Percentiles rank a stretch among this genome's conserved stretches.
These are phyloP conservation scores for Bauhinia variegata DNA, from an alignment of 306 rosid species.

Conservation along the genomic window DNA sequence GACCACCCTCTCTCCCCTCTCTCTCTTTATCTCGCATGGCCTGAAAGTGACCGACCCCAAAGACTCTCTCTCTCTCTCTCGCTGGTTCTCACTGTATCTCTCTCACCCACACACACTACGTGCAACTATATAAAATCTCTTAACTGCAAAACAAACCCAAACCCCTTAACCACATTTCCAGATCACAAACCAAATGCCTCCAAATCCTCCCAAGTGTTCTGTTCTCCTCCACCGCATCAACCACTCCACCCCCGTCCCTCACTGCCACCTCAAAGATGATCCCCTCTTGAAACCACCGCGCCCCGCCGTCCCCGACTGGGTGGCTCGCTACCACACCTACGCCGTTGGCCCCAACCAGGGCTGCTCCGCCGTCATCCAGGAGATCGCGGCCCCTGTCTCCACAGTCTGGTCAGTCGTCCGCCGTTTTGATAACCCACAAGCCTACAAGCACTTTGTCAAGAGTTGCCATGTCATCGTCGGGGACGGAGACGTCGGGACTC, in stretches of 20 bases:
- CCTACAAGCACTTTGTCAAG: conserved; percentile 87
- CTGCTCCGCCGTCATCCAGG: conserved; percentile 82
- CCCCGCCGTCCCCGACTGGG: conserved; percentile 53
- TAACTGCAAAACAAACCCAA: conserved; percentile 26
- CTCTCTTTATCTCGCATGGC: neutral
- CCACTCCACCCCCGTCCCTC: conserved; percentile 25
- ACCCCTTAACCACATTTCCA: neutral
- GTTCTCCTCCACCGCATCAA: conserved; percentile 55
- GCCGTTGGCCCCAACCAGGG: conserved; percentile 60
- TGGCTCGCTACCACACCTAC: conserved; percentile 67
- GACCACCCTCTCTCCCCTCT: neutral
- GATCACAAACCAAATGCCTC: conserved; percentile 40
- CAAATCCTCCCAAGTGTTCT: conserved; percentile 59
- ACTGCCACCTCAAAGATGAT: conserved; percentile 8
- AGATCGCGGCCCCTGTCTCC: conserved; percentile 78
- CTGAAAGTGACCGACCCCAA: neutral
- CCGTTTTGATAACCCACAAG: conserved; percentile 95
- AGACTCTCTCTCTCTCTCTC: neutral
- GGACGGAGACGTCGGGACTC: conserved; percentile 82
- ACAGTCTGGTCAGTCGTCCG: conserved; percentile 94
- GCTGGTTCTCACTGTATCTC: conserved; percentile 13
- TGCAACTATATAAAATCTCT: conserved; percentile 30
- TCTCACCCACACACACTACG: conserved; percentile 6
- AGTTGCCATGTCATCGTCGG: conserved; percentile 90
- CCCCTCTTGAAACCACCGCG: neutral